These are phyloP conservation scores for Straminergon stramineum DNA, from an alignment of 225 moss, liverwort and hornwort genomes.

Conservation along the genomic window DNA sequence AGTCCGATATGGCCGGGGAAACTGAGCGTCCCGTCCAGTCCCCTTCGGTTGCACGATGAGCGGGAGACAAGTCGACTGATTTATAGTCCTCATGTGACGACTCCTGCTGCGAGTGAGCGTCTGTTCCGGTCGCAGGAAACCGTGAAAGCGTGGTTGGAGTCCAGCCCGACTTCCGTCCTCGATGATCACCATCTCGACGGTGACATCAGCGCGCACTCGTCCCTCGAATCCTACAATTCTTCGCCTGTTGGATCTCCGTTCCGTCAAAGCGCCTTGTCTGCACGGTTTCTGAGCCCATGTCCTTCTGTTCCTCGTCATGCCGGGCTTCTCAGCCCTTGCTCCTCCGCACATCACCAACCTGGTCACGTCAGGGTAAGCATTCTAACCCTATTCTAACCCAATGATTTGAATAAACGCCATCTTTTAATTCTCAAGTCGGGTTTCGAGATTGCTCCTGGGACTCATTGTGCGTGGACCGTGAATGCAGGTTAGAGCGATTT, in stretches of 20 bases:
- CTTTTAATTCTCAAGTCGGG: no score
- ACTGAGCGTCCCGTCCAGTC: not conserved
- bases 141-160: slow-evolving; percentile 38
- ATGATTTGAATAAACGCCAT: no score
- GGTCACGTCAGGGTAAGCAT: slow-evolving; percentile 12
- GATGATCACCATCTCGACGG: slow-evolving; percentile 10
- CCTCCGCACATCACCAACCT: not conserved
- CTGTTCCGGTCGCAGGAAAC: slow-evolving; percentile 23
- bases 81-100: not conserved
- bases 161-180: slow-evolving; percentile 36
- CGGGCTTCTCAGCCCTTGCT: slow-evolving; percentile 3
- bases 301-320: not conserved
- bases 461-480: not conserved
- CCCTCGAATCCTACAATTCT: not conserved
- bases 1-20: slow-evolving; percentile 17
- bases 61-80: slow-evolving; percentile 5
- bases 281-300: slow-evolving; percentile 9
- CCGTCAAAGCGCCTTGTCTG: not conserved
- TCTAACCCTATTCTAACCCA: not conserved
- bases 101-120: slow-evolving; percentile 8
- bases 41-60: slow-evolving; percentile 8
- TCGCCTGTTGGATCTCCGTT: slow-evolving; percentile 21
- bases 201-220: slow-evolving; percentile 1
- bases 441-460: not conserved
- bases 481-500: slow-evolving; percentile 28